These are phyloP conservation scores for Dipodascopsis uninucleata DNA, from an alignment of 805 yeast genomes.

Conservation along the genomic window DNA sequence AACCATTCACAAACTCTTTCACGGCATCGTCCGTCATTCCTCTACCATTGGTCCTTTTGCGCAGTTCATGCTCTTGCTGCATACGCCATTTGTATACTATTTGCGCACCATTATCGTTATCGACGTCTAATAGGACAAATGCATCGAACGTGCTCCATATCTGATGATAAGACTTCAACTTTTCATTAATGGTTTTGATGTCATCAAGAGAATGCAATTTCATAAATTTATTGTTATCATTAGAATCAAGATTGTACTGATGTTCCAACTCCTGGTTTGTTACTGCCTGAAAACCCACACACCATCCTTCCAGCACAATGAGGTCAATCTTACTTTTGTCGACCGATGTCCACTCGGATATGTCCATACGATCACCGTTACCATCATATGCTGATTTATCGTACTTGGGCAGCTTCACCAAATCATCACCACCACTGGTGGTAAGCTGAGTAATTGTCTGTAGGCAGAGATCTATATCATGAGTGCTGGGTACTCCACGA, in stretches of 20 bases:
- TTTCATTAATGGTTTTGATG: conserved; percentile 47
- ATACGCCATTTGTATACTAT: conserved; percentile 77
- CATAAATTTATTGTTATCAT: too few species aligned
- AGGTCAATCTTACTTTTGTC: conserved; percentile 49
- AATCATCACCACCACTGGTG: conserved; percentile 30
- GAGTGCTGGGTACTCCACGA: conserved; percentile 93
- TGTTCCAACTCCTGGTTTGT: conserved; percentile 33
- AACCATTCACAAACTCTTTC: conserved; percentile 64
- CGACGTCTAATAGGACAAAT: conserved; percentile 61
- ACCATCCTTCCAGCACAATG: conserved; percentile 91
- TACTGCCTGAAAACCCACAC: conserved; percentile 64
- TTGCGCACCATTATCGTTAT: conserved; percentile 48
- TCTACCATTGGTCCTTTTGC: conserved; percentile 41
- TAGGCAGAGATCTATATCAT: conserved; percentile 53
- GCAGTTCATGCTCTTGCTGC: conserved; percentile 64
- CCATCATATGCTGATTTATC: conserved; percentile 74
- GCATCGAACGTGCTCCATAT: conserved; percentile 57
- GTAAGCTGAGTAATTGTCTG: conserved; percentile 36
- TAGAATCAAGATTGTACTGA: too few species aligned
- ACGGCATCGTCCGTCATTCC: conserved; percentile 85
- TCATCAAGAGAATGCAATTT: conserved; percentile 36
- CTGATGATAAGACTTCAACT: conserved; percentile 49
- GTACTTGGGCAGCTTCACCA: conserved; percentile 56
- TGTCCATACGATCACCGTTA: conserved; percentile 66
- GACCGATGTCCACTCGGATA: conserved; percentile 41